Conservation (phyloP, 164 flowering plant genomes). For the Vitis rotundifolia region DNA sequence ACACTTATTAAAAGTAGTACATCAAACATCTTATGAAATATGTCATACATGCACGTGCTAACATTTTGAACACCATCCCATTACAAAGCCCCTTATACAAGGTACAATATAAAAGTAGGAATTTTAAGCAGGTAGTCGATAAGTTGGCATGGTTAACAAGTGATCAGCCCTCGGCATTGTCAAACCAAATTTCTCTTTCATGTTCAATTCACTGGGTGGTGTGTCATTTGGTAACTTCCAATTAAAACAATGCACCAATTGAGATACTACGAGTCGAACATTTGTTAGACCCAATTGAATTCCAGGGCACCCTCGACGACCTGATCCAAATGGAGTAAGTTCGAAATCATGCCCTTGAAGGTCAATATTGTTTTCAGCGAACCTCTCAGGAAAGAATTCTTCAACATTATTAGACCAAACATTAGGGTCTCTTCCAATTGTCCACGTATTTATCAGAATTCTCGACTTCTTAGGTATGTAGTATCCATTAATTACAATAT, state of each 20-base stretch:
- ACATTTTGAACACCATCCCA: too few species aligned
- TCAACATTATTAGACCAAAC: conserved; percentile 16
- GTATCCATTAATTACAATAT: conserved; percentile 14
- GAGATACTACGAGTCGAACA: too few species aligned
- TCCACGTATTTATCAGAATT: conserved; percentile 27
- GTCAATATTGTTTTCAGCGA: conserved; percentile 6
- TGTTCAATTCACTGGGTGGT: too few species aligned
- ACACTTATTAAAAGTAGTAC: too few species aligned
- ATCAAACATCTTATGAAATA: too few species aligned
- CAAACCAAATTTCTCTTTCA: conserved; percentile 12
- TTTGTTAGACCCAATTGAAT: background rate
- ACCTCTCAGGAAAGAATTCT: conserved; percentile 24
- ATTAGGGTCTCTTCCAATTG: conserved; percentile 27
- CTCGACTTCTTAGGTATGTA: conserved; percentile 24
- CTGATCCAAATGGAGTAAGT: conserved; percentile 20
- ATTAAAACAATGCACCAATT: too few species aligned
- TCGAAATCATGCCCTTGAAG: conserved; percentile 15
- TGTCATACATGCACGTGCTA: too few species aligned
- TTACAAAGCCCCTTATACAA: too few species aligned
- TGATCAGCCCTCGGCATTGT: conserved; percentile 7
- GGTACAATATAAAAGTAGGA: too few species aligned
- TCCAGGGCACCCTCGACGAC: conserved; percentile 21
- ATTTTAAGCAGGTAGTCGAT: too few species aligned
- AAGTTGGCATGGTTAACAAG: too few species aligned
- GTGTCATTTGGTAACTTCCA: too few species aligned